Evolutionary conservation across 2,329 filamentous ascomycete genomes (phyloP), one percentile per base, ranked within the genome.

Genomic region (Nannizziopsis barbatae): DNA sequence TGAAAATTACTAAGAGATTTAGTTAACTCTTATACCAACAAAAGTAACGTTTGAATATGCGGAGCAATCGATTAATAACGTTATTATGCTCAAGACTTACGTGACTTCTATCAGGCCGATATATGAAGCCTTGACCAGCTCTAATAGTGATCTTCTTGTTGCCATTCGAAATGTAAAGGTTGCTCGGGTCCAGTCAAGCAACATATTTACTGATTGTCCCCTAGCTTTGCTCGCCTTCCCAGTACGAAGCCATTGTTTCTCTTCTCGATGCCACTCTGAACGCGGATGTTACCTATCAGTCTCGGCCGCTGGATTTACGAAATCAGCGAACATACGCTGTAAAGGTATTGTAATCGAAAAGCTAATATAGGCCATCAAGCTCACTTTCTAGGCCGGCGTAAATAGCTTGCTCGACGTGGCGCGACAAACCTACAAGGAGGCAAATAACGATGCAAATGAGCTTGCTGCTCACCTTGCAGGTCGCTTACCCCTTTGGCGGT

Each of bases 291-390:
- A 77, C 75, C 0, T 93, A 84, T 56, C 83, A 86, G 50, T 85
- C 76, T 41, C 79, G 82, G 17, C 83, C 92, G 0, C 73, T 96
- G 3, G 90, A 95, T 53, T 72, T 95, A 49, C 78, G 89, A 11
- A 94, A 95, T 52, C 90, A 96, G 61, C 75, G 90, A 53, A 86
- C 84, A 0, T 95, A 93, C 67, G 90, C 90, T 17, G 83, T 96
- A 30, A 92, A 84, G 69, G 79, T 81, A 59, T 41, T 9, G 20
- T 14, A 20, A 7, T 12, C 36, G n/a, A 8, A 6, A 7, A 9
- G 27, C 15, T 12, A n/a, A 22, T 14, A 15, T 30, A 7, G 10
- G 7, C 22, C 2, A 3, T 31, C 42, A 18, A 56, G 30, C 64
- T 53, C 56, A 55, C 41, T 10, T 33, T 32, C 6, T 55, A 86